Evolutionary conservation across 225 moss, liverwort and hornwort genomes (phyloP), one percentile per base, ranked within the genome.

Genomic region (Pleurozium schreberi): DNA sequence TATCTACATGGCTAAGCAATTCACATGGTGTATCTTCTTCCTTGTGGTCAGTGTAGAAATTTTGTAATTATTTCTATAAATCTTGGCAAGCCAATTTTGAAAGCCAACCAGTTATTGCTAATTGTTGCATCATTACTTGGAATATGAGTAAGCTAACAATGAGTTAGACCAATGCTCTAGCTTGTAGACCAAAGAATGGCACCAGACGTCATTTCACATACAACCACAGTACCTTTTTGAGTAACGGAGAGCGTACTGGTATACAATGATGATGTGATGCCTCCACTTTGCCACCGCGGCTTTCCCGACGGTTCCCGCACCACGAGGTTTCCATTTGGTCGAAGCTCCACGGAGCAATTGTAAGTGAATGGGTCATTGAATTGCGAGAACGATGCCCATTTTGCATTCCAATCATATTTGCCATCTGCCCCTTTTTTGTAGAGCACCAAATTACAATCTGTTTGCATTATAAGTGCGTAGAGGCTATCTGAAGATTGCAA

Each of bases 361-460:
- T 89, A 87, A 13, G 26, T n/a, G 42, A 94, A 91, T 10, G 89
- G 90, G 64, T 94, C 91, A 8, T 70, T 88, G 52, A 68, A 94
- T n/a, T 92, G 90, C 0, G 85, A 84, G 57, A 73, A 92, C 2
- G 87, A 42, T 6, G 92, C 91, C 92, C 92, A 94, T 57, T 88
- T 88, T 18, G 91, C 90, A 38, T 90, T 90, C 82, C 88, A 94
- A 14, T 91, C 92, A 3, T 85, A 88, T 34, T 88, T 85, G 26
- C 87, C 89, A 14, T 94, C 82, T 0, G 33, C 4, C 4, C 88
- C 87, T 80, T 87, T 88, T 34, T 79, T 88, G 61, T 94, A 91
- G 3, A 93, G 84, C 36, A 93, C 93, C 65, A 93, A 84, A 47
- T 93, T 93, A 75, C 92, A 93, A 86, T 93, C 93, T 38, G 12